phyloP scores from a whole-genome alignment of 352 stramenopile species.

The Pythium rhizo-oryzae region DNA sequence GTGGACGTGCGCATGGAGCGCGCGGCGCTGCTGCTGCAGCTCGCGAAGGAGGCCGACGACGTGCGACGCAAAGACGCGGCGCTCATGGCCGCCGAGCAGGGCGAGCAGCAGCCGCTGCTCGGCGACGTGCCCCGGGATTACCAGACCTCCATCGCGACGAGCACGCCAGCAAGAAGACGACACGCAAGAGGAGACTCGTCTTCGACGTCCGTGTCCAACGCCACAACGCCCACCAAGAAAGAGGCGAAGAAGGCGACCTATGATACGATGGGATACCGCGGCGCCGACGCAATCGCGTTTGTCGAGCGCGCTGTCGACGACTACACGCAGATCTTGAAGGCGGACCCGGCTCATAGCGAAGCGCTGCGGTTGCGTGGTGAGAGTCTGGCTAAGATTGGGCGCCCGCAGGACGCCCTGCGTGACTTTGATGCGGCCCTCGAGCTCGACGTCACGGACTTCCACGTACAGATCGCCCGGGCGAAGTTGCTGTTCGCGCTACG shows the following conservation, averaged over 20 bases:
- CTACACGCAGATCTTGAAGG: slow-evolving; percentile 51
- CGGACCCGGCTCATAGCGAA: slow-evolving; percentile 49
- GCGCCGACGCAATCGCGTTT: slow-evolving; percentile 33
- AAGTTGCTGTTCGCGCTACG: slow-evolving; percentile 52
- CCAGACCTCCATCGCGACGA: slow-evolving; percentile 12
- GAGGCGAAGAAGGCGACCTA: slow-evolving; percentile 6
- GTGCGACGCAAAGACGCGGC: slow-evolving; percentile 48
- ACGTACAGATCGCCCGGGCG: slow-evolving; percentile 59
- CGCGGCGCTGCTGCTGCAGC: slow-evolving; percentile 51
- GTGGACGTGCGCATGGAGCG: slow-evolving; percentile 65
- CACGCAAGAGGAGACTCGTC: background rate
- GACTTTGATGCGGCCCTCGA: slow-evolving; percentile 54
- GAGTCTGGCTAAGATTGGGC: slow-evolving; percentile 44
- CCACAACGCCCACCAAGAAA: slow-evolving; percentile 11
- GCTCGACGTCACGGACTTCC: slow-evolving; percentile 59
- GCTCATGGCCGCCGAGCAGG: slow-evolving; percentile 51
- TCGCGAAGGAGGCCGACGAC: slow-evolving; percentile 56
- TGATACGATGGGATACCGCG: slow-evolving; percentile 34
- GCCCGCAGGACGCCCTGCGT: slow-evolving; percentile 50
- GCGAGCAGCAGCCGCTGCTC: slow-evolving; percentile 32
- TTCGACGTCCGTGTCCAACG: background rate
- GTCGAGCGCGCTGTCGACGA: slow-evolving; percentile 65
- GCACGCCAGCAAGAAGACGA: background rate
- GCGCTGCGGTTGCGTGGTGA: slow-evolving; percentile 54
- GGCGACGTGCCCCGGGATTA: slow-evolving; percentile 18